Evolutionary conservation across 768 basidiomycete genomes (phyloP).

Genomic region (Piloderma croceum): DNA sequence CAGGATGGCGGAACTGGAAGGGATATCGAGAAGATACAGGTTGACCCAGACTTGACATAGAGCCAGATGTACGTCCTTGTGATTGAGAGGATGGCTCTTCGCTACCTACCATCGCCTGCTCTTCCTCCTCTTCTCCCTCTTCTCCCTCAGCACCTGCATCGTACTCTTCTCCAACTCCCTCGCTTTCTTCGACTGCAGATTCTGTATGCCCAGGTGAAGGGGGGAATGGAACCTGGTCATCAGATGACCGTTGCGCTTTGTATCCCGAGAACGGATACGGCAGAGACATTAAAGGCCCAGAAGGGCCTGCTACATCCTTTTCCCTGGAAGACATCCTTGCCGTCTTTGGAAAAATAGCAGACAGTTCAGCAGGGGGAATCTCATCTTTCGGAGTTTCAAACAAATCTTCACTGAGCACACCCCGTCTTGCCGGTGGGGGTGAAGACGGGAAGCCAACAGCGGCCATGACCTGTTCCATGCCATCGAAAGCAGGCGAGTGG

Average conservation of each 20-base stretch:
- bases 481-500: constrained; percentile 28
- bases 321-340: constrained; percentile 45
- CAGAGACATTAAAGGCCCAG: constrained; percentile 41
- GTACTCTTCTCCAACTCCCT: constrained; percentile 20
- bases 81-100: constrained; percentile 49
- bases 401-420: constrained; percentile 57
- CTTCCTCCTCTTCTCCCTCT: constrained; percentile 40
- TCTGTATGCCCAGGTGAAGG: constrained; percentile 43
- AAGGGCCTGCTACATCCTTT: constrained; percentile 29
- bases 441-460: constrained; percentile 47
- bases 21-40: constrained; percentile 68
- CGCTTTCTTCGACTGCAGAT: constrained; percentile 23
- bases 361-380: constrained; percentile 26
- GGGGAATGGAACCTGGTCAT: constrained; percentile 69
- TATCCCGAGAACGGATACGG: constrained; percentile 71
- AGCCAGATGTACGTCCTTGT: constrained; percentile 70
- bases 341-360: constrained; percentile 41
- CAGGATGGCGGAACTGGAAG: constrained; percentile 57
- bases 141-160: constrained; percentile 35
- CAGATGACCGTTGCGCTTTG: constrained; percentile 50
- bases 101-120: constrained; percentile 32
- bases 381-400: constrained; percentile 49
- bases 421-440: constrained; percentile 51
- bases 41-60: constrained; percentile 81
- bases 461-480: constrained; percentile 51